Evolutionary conservation across 1,284 basidiomycete genomes (phyloP), one percentile per base, ranked within the genome.

Genomic region (Tylopilus sp.): DNA sequence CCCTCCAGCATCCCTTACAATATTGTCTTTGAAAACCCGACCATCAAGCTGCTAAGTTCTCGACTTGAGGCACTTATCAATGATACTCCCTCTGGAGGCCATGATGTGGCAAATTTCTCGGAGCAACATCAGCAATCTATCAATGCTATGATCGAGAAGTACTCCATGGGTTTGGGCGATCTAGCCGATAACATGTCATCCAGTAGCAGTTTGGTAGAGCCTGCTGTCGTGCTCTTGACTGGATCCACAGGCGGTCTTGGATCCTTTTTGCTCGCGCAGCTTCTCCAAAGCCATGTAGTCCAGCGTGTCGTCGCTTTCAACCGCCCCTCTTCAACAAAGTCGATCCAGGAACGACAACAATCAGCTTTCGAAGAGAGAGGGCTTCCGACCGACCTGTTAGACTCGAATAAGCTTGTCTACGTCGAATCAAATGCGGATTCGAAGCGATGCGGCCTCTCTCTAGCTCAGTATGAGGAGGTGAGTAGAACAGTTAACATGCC

Each of bases 241-340:
- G 80, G 81, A 41, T 72, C 72, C 8, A 82, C 81, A 2, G 80
- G 80, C 0, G 70, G 69, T 18, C 71, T 82, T 19, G 81, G 81
- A 24, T 74, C 75, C 0, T 75, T 78, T 54, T 52, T 82, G 1
- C 67, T 81, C 6, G 72, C 71, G 0, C 66, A 67, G 10, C 71
- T 81, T 24, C 57, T 81, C 29, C 38, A 62, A 16, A 67, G 62
- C 22, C 53, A 64, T 12, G 53, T 15, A 2, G 74, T 81, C 3
- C 52, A 64, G 10, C 66, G 65, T 2, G 61, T 82, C 1, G 81
- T 71, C 55, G 75, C 77, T 6, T 67, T 74, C 47, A 81, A 81
- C 58, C 71, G 79, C 12, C 67, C 68, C 2, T 69, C 64, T 12
- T 29, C 29, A 29, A 22, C 58, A n/a, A 68, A 58, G 7, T 53